Conservation (phyloP, 163 green algal genomes). For the Prototheca wickerhamii region DNA sequence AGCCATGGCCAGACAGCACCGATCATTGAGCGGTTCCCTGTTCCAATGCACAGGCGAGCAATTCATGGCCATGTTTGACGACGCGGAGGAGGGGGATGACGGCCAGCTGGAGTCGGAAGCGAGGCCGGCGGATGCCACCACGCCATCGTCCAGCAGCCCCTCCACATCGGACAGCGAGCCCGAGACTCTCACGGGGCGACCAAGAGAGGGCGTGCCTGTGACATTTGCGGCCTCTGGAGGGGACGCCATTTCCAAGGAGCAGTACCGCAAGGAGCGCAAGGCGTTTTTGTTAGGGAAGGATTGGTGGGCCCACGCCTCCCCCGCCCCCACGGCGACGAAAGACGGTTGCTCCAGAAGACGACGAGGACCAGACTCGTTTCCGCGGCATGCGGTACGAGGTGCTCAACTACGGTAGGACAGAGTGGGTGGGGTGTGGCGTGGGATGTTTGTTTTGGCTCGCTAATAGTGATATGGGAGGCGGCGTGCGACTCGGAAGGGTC, state of each 20-base stretch:
- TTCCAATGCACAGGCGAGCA: slow-evolving; percentile 31
- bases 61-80: slow-evolving; percentile 55
- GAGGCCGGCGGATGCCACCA: too few species aligned
- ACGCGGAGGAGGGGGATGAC: slow-evolving; percentile 8
- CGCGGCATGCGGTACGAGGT: neutral
- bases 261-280: slow-evolving; percentile 28
- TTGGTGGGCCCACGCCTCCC: slow-evolving; percentile 1
- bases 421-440: too few species aligned
- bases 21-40: too few species aligned
- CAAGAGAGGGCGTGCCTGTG: too few species aligned
- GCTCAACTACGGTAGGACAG: neutral
- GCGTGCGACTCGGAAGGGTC: neutral
- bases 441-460: neutral
- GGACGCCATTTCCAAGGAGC: too few species aligned
- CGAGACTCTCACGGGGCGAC: too few species aligned
- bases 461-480: neutral
- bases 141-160: too few species aligned
- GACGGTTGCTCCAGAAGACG: neutral
- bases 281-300: slow-evolving; percentile 59
- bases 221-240: too few species aligned
- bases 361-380: neutral
- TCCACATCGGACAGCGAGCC: too few species aligned
- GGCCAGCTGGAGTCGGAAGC: neutral
- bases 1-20: too few species aligned
- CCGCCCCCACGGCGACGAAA: neutral